A percentile compares a stretch with the other conserved stretches of the same genome.
Conservation (phyloP, 2,329 filamentous ascomycete species). For the Botrytis galanthina region DNA sequence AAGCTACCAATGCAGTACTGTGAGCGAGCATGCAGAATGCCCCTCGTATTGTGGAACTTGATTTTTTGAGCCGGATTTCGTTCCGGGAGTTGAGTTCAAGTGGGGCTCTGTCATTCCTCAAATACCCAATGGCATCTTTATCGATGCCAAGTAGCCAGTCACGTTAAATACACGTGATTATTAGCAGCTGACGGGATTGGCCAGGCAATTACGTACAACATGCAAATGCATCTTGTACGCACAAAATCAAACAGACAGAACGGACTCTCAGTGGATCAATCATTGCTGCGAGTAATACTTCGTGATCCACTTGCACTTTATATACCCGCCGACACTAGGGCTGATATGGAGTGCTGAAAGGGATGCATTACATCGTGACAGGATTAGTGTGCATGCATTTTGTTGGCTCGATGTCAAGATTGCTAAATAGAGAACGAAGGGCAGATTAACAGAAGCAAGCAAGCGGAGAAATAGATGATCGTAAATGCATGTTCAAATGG, state of each 20-base stretch:
- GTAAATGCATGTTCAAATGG: slow-evolving; percentile 1
- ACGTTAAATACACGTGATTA: neutral
- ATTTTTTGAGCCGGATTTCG: neutral
- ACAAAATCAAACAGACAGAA: neutral
- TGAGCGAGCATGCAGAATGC: neutral
- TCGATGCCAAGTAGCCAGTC: neutral
- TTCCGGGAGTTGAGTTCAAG: neutral
- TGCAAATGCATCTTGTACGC: slow-evolving; percentile 6
- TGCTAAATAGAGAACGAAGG: neutral
- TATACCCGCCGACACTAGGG: slow-evolving; percentile 14
- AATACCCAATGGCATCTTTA: neutral
- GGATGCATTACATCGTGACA: slow-evolving; percentile 11
- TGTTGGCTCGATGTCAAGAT: neutral
- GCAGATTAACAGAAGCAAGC: neutral
- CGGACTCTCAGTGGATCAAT: slow-evolving; percentile 8
- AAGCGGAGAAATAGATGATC: slow-evolving; percentile 9
- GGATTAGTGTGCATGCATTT: slow-evolving; percentile 13
- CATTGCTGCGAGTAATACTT: slow-evolving; percentile 9
- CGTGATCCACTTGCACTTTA: slow-evolving; percentile 4
- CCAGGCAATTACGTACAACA: neutral
- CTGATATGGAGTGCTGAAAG: neutral
- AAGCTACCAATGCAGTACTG: neutral
- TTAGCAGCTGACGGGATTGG: neutral
- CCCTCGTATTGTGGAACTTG: slow-evolving; percentile 9
- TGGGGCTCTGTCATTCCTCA: neutral